Conservation (phyloP, 306 rosid genomes). For the Urtica urens region DNA sequence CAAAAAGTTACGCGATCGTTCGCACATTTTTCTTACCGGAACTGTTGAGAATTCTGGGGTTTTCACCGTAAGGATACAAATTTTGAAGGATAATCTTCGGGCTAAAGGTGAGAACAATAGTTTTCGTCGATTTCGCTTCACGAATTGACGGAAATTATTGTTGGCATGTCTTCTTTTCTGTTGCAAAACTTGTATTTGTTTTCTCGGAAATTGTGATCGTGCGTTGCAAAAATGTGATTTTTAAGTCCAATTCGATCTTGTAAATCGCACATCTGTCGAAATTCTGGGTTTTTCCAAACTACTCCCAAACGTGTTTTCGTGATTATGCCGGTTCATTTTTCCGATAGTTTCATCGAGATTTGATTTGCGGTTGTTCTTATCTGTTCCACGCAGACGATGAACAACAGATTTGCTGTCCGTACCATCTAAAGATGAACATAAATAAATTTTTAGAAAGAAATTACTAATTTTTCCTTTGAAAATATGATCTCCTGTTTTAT, state of each 20-base stretch:
- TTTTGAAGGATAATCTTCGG: slow-evolving; percentile 19
- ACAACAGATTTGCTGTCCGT: too few relatives aligned
- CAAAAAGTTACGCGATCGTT: slow-evolving; percentile 34
- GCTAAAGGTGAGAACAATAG: slow-evolving; percentile 39
- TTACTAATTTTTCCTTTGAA: too few relatives aligned
- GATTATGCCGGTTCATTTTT: too few relatives aligned
- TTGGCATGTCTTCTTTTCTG: too few relatives aligned
- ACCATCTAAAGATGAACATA: too few relatives aligned
- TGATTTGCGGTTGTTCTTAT: too few relatives aligned
- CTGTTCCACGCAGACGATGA: too few relatives aligned
- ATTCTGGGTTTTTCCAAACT: slow-evolving; percentile 6
- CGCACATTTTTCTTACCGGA: slow-evolving; percentile 27
- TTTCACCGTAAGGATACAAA: slow-evolving; percentile 19
- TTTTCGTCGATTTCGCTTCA: slow-evolving; percentile 21
- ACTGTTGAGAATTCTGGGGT: slow-evolving; percentile 26
- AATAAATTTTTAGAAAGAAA: too few relatives aligned
- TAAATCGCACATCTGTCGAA: slow-evolving; percentile 1
- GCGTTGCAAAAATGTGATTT: slow-evolving; percentile 5
- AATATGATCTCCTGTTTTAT: too few relatives aligned
- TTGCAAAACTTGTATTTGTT: slow-evolving; percentile 9
- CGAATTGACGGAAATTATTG: slow-evolving; percentile 9
- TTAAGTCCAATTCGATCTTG: not conserved
- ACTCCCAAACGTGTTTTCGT: too few relatives aligned
- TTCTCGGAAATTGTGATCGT: slow-evolving; percentile 9
- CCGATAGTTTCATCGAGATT: too few relatives aligned